Evolutionary conservation across 2,329 filamentous ascomycete genomes (phyloP), one percentile per base, ranked within the genome.

Genomic region (Aspergillus fumigatiaffinis): DNA sequence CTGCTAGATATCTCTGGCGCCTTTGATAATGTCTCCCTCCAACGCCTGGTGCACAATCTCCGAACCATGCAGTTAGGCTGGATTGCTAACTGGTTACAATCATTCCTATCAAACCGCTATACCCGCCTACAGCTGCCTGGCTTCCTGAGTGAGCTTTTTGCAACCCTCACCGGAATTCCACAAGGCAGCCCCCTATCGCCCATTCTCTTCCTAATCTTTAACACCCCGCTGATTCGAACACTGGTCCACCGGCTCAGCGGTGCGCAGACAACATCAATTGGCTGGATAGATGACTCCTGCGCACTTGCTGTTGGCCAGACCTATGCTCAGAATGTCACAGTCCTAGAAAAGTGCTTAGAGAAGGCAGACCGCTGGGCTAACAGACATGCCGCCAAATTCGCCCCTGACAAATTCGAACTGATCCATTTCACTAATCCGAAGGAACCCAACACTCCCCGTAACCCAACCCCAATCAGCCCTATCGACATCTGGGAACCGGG

Each of bases 1-100:
- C 50, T 63, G 1, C 52, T 66, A 0, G 60, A 64, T 35, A 52
- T 66, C 0, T 52, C 48, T 0, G 54, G 62, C 1, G 63, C 59
- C 3, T 62, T 47, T 20, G 14, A 63, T 28, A 63, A 63, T 25
- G 52, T 61, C 10, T 60, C 52, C 1, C 56, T 55, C 9, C 20
- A n/a, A 3, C 55, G 56, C 0, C 41, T 65, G 5, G 29, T 65
- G 23, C 53, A 60, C 25, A 58, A 56, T n/a, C 50, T 60, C 5
- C 17, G 17, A 20, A 60, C 44, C 5, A 20, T 29, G 23, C 8
- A 32, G 23, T 44, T 59, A 0, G 29, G 44, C 1, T 32, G 7
- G 4, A 25, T 52, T 14, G 17, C 28, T 4, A 29, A 20, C 20
- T 60, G 49, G 58, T 14, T 60, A 4, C 9, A 51, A 14, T 54